phyloP scores from a whole-genome alignment of 2,329 filamentous ascomycete species.

The Fusarium tuaranense region DNA sequence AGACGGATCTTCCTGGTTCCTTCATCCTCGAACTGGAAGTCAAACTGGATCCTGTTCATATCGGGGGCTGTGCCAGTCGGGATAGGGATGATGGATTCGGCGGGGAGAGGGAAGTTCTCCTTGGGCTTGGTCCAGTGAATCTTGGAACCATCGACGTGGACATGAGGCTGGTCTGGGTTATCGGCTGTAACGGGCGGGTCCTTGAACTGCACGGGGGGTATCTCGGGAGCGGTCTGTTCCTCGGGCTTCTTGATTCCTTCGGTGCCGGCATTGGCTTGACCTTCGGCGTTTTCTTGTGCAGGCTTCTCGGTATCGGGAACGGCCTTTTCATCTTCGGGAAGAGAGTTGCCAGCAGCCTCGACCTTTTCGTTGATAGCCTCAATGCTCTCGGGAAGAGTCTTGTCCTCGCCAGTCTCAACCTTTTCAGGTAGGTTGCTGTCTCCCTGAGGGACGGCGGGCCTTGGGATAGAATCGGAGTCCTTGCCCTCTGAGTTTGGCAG shows the following conservation, averaged over 20 bases:
- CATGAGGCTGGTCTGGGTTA: constrained; percentile 26
- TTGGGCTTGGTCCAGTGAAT: constrained; percentile 80
- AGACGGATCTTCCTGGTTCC: constrained; percentile 71
- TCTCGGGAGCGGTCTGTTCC: constrained; percentile 27
- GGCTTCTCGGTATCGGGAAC: constrained; percentile 12
- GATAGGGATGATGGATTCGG: constrained; percentile 77
- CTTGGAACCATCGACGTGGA: constrained; percentile 34
- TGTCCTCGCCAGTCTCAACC: background rate
- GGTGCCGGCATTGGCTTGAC: constrained; percentile 6
- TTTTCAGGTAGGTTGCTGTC: constrained; percentile 8
- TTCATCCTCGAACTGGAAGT: constrained; percentile 75
- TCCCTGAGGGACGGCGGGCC: constrained; percentile 18
- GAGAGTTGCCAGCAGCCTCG: background rate
- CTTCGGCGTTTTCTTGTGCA: constrained; percentile 5
- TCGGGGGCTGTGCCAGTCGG: constrained; percentile 77
- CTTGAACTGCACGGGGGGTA: constrained; percentile 42
- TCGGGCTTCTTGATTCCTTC: constrained; percentile 12
- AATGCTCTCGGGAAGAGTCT: background rate
- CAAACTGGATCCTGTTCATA: constrained; percentile 82
- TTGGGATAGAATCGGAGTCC: constrained; percentile 22
- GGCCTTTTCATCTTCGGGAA: constrained; percentile 13
- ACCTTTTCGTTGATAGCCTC: background rate
- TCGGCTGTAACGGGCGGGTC: constrained; percentile 43
- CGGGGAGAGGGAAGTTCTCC: constrained; percentile 82
- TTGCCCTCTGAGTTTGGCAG: constrained; percentile 25